Percentiles rank a stretch among this genome's conserved stretches.
Conservation (phyloP, 2,329 filamentous ascomycete species). For the Colletotrichum zoysiae region DNA sequence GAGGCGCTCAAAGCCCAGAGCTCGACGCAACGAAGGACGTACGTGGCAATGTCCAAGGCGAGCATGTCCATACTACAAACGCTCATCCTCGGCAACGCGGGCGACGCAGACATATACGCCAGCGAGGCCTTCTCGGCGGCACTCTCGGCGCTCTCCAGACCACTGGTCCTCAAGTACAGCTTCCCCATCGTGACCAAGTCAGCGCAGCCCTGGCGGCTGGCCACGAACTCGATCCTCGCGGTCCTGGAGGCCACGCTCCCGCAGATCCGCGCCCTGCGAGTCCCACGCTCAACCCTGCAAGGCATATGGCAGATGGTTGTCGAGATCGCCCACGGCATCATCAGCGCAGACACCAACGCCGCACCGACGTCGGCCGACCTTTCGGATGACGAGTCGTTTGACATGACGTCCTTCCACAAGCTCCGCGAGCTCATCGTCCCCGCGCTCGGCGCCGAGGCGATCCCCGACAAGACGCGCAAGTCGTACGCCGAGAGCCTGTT, state of each 20-base stretch:
- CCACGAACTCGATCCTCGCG: constrained; percentile 77
- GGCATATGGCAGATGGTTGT: constrained; percentile 79
- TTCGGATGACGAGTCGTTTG: constrained; percentile 80
- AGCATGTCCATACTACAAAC: constrained; percentile 78
- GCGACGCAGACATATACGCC: constrained; percentile 75
- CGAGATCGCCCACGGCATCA: constrained; percentile 75
- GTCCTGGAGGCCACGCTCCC: constrained; percentile 77
- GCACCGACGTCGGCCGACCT: constrained; percentile 63
- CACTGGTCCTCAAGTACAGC: constrained; percentile 84
- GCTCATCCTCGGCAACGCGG: constrained; percentile 70
- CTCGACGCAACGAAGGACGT: constrained; percentile 74
- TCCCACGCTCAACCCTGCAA: constrained; percentile 61
- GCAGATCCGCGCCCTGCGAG: constrained; percentile 64
- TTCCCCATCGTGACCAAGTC: constrained; percentile 80
- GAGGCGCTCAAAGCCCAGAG: constrained; percentile 48
- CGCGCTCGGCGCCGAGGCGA: constrained; percentile 72
- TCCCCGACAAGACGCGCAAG: constrained; percentile 76
- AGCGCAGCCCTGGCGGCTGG: constrained; percentile 81
- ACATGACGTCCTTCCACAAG: constrained; percentile 79
- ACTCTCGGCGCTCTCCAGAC: constrained; percentile 74
- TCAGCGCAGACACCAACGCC: constrained; percentile 70
- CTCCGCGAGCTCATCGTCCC: constrained; percentile 81
- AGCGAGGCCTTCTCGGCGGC: constrained; percentile 75
- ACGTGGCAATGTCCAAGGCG: constrained; percentile 88
- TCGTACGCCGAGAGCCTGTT: constrained; percentile 84